Evolutionary conservation across 768 basidiomycete species (phyloP), one percentile per base, ranked within the genome.

Genomic region (Rhodotorula diobovata): DNA sequence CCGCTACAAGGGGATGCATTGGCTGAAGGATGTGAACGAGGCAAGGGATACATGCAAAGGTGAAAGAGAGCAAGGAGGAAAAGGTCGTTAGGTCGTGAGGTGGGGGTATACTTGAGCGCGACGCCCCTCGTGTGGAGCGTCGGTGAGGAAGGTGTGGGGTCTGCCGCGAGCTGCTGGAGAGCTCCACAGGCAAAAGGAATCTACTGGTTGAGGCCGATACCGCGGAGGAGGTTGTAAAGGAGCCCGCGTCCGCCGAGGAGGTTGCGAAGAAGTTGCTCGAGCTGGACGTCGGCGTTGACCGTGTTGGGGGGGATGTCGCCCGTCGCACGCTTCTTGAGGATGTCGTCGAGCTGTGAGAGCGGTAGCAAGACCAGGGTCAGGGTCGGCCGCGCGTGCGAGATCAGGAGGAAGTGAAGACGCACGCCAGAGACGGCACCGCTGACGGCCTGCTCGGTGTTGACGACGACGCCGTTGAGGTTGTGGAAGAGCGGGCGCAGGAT

Each of bases 401-500:
- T 3, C 3, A 25, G 28, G 34, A 20, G 37, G 34, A 35, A 21
- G 6, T 34, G 34, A n/a, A n/a, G 23, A 56, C 51, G 55, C 20
- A 62, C 20, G 35, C 61, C 61, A 15, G 34, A n/a, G 25, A 54
- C 62, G 1, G 56, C 61, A 37, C 58, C 62, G 57, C 39, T 41
- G 37, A 59, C 8, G 4, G 68, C 48, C n/a, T 45, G 46, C 50
- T 69, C 62, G 15, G 45, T 32, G 53, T 54, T 55, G 62, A 58
- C 39, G 56, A 51, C 48, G 57, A 63, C 48, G 45, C 39, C 28
- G 53, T 54, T 32, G 43, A 46, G 41, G 61, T 69, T 58, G 55
- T 57, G 21, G 66, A 60, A 61, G 55, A 68, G 37, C 12, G 34
- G 30, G n/a, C 58, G 46, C 37, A 68, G 61, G 30, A 55, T 32